phyloP scores from a whole-genome alignment of 1,284 basidiomycete species.

The Irpex lacteus region DNA sequence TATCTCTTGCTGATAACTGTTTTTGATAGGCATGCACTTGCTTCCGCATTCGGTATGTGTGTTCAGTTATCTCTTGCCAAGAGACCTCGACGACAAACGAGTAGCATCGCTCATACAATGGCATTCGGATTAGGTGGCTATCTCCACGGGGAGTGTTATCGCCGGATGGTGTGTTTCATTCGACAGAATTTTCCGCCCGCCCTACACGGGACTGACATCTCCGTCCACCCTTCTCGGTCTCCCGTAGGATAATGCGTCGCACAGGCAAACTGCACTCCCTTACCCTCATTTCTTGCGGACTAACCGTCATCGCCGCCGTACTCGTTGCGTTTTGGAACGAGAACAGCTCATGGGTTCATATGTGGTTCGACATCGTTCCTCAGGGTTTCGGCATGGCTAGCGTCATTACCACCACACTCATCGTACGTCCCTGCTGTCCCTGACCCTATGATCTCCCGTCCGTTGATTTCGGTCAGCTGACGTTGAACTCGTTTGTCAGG shows the following conservation, averaged over 20 bases:
- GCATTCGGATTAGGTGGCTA: slow-evolving; percentile 48
- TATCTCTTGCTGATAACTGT: slow-evolving; percentile 8
- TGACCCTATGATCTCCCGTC: background rate
- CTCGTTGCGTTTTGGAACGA: slow-evolving; percentile 64
- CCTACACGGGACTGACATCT: background rate
- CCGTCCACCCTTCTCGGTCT: slow-evolving; percentile 4
- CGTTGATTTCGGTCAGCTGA: background rate
- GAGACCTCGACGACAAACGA: slow-evolving; percentile 13
- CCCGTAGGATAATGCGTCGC: slow-evolving; percentile 70
- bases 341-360: slow-evolving; percentile 56
- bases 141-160: slow-evolving; percentile 78
- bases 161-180: slow-evolving; percentile 69
- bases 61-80: slow-evolving; percentile 4
- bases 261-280: slow-evolving; percentile 81
- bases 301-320: slow-evolving; percentile 53
- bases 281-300: slow-evolving; percentile 55
- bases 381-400: slow-evolving; percentile 83
- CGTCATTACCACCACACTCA: slow-evolving; percentile 80
- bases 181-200: background rate
- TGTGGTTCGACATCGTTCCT: slow-evolving; percentile 78
- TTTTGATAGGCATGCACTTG: slow-evolving; percentile 62
- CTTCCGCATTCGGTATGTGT: slow-evolving; percentile 80
- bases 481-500: slow-evolving; percentile 39
- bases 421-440: slow-evolving; percentile 45
- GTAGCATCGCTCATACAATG: slow-evolving; percentile 6